Evolutionary conservation across 352 stramenopile genomes (phyloP), one percentile per base, ranked within the genome.

Genomic region (Phytophthora pseudosyringae): DNA sequence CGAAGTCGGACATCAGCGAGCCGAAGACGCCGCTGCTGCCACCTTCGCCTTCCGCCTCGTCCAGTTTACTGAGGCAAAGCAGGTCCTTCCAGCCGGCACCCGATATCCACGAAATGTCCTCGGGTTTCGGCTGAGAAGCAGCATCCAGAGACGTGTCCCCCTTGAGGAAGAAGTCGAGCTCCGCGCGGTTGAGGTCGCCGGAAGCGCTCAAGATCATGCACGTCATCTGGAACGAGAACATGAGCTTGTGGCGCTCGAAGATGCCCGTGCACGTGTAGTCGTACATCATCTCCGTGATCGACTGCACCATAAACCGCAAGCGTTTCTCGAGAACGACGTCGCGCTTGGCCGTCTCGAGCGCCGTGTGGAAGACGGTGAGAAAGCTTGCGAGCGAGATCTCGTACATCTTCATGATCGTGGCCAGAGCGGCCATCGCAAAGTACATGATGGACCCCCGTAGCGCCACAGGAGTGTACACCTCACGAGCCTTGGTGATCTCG

Each of bases 211-310:
- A 81, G 66, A 98, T 97, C 95, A 98, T 98, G 67, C 90, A 98
- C 12, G 95, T 97, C 88, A 98, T 97, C 71, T 98, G 93, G 71
- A 98, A 98, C 32, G 89, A 95, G 67, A 98, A 98, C 91, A 98
- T 98, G 59, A 98, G 85, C 74, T 98, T 98, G 77, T 98, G 95
- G n/a, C 92, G 86, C 81, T 98, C 95, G 46, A 98, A 98, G 62
- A 98, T 98, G 25, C 95, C 95, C 6, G 91, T 98, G 62, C 95
- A 98, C 9, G 93, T 98, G 80, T 98, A 98, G 71, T 98, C 93
- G 73, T 98, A 98, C 71, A 98, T 94, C 76, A 97, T 91, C 38
- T 93, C 81, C 0, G 93, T 98, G 54, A 97, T 95, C 11, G 86
- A 93, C 41, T 94, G 78, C 21, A 93, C 94, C 86, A 98, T 95